These are phyloP conservation scores for Eragrostis nindensis DNA, from an alignment of 176 grass and related monocot species.

Conservation along the genomic window DNA sequence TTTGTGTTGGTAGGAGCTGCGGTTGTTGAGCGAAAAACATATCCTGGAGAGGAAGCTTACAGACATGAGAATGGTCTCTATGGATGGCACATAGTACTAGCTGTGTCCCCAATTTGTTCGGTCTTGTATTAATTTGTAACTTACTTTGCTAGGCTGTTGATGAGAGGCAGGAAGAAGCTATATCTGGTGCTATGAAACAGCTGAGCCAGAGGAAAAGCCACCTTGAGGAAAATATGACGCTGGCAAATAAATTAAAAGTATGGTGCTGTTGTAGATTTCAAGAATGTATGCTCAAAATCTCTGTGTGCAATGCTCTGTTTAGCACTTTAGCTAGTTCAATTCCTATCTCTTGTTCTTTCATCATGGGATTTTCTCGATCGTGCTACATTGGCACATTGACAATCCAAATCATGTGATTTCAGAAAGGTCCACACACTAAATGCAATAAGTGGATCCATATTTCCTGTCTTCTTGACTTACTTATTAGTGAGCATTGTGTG, in stretches of 20 bases:
- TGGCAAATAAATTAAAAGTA: constrained; percentile 90
- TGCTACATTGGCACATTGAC: not conserved
- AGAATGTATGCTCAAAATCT: constrained; percentile 55
- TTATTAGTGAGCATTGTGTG: not conserved
- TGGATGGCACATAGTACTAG: constrained; percentile 29
- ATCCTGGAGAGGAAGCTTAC: constrained; percentile 90
- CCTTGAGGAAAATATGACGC: constrained; percentile 76
- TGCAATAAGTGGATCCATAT: not conserved
- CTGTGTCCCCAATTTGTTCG: not conserved
- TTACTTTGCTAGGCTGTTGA: constrained; percentile 74
- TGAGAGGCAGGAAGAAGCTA: constrained; percentile 89
- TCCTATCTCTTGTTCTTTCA: constrained; percentile 17
- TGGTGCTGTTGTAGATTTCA: constrained; percentile 44
- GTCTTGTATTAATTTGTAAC: constrained; percentile 35
- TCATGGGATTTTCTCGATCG: not conserved
- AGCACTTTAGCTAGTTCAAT: constrained; percentile 20
- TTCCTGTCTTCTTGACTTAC: not conserved
- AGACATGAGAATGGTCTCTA: constrained; percentile 83
- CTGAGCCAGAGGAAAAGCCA: constrained; percentile 78
- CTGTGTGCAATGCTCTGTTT: constrained; percentile 27
- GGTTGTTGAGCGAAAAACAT: constrained; percentile 86
- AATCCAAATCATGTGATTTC: constrained; percentile 6
- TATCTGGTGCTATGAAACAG: constrained; percentile 82
- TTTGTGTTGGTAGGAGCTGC: constrained; percentile 66
- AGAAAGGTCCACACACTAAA: constrained; percentile 4